Evolutionary conservation across 1,284 basidiomycete genomes (phyloP), one percentile per base, ranked within the genome.

Genomic region (Microbotryum violaceum): DNA sequence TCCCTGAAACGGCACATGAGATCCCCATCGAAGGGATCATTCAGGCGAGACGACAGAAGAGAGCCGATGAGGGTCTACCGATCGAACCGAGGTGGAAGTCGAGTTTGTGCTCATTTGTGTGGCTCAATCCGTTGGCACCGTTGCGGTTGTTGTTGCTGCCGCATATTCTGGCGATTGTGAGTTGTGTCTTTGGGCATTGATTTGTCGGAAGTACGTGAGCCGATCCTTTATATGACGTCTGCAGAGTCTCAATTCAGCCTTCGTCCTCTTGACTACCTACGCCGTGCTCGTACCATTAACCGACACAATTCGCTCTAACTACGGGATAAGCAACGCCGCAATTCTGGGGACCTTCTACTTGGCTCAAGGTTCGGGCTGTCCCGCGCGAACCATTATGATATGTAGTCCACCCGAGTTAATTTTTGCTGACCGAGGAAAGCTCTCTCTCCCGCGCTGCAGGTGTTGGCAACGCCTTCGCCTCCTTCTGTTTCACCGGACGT

Each of bases 1-100:
- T 88, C 20, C 87, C 88, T 0, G 89, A 91, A 71, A 89, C 88
- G 2, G 80, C 79, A 20, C 84, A 85, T 69, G 74, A 70, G 76
- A 73, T 76, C n/a, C 79, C 81, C 0, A 75, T 81, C 16, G 82
- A 82, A 45, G 78, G 73, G 56, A 49, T 71, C 10, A 69, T 63
- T n/a, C 70, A 70, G 27, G 44, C 56, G 62, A 64, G 67, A 37
- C 62, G 74, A 0, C 74, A 76, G 58, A 54, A 70, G 20, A 56
- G 57, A 0, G 62, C 73, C 2, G 65, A 53, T 20, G 48, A 29
- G 23, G 52, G 25, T 18, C 27, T n/a, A n/a, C 37, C 37, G 16
- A 42, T 6, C 37, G 37, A 42, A 42, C 37, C 54, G 27, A 31
- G 56, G 55, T 27, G 33, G 10, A 53, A 37, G 21, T 18, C 10